Conservation (phyloP, 2,329 filamentous ascomycete genomes). For the Akanthomyces uredinophilus region DNA sequence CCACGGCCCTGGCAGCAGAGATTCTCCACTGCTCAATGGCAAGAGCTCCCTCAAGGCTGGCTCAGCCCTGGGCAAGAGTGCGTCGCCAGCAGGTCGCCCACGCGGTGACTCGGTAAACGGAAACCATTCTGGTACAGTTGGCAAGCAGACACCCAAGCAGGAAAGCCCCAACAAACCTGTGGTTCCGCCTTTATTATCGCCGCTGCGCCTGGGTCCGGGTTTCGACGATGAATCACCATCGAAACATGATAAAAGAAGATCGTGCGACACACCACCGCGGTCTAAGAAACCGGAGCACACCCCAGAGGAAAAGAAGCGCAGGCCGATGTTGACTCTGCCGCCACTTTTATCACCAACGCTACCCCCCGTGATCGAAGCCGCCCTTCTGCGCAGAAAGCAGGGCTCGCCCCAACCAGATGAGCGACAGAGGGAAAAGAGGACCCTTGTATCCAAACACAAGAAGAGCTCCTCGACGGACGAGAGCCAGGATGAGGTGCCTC, state of each 20-base stretch:
- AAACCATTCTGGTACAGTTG: conserved; percentile 28
- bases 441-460: conserved; percentile 21
- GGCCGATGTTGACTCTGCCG: conserved; percentile 37
- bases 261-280: conserved; percentile 16
- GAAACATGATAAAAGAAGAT: conserved; percentile 25
- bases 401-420: conserved; percentile 11
- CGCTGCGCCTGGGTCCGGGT: conserved; percentile 43
- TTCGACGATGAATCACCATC: conserved; percentile 29
- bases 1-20: conserved; percentile 18
- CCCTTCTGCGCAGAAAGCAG: conserved; percentile 29
- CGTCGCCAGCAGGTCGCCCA: conserved; percentile 34
- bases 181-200: conserved; percentile 50
- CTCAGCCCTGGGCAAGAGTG: conserved; percentile 23
- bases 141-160: conserved; percentile 33
- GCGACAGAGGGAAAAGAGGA: conserved; percentile 15
- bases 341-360: conserved; percentile 52
- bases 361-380: conserved; percentile 46
- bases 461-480: conserved; percentile 23
- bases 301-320: conserved; percentile 33
- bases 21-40: conserved; percentile 35
- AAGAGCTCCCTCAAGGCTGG: conserved; percentile 29
- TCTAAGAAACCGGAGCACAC: conserved; percentile 23
- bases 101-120: conserved; percentile 41
- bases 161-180: conserved; percentile 34
- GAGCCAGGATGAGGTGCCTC: conserved; percentile 29